Evolutionary conservation across 768 basidiomycete genomes (phyloP).

Genomic region (Coprinopsis sp.): DNA sequence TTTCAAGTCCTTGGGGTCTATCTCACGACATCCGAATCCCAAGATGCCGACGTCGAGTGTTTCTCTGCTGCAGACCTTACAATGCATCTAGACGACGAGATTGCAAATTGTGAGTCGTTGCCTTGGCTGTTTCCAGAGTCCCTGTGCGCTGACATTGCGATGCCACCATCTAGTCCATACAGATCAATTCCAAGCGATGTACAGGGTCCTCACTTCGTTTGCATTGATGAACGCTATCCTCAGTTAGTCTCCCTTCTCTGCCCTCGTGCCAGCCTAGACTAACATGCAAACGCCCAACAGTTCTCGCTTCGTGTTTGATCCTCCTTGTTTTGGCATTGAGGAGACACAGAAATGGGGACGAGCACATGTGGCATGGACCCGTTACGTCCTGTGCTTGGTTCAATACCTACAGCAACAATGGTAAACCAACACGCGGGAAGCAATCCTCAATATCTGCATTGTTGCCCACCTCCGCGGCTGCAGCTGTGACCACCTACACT

Average conservation of each 20-base stretch:
- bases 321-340: conserved; percentile 38
- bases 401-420: conserved; percentile 35
- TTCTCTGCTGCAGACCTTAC: conserved; percentile 51
- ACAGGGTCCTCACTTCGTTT: conserved; percentile 76
- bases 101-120: conserved; percentile 70
- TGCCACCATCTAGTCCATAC: conserved; percentile 64
- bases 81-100: conserved; percentile 47
- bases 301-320: conserved; percentile 33
- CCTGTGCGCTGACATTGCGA: conserved; percentile 5
- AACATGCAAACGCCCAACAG: conserved; percentile 19
- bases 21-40: conserved; percentile 68
- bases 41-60: conserved; percentile 79
- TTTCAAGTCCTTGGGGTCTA: conserved; percentile 68
- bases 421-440: not conserved
- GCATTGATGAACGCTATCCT: conserved; percentile 73
- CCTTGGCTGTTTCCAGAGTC: not conserved
- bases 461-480: not conserved
- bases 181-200: conserved; percentile 86
- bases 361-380: conserved; percentile 64
- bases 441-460: not conserved
- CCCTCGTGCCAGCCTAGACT: not conserved
- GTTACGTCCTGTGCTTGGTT: conserved; percentile 76
- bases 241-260: conserved; percentile 36
- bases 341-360: conserved; percentile 40
- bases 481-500: conserved; percentile 1